Conservation (phyloP, 108 stramenopile genomes). For the Nitzschia putrida region DNA sequence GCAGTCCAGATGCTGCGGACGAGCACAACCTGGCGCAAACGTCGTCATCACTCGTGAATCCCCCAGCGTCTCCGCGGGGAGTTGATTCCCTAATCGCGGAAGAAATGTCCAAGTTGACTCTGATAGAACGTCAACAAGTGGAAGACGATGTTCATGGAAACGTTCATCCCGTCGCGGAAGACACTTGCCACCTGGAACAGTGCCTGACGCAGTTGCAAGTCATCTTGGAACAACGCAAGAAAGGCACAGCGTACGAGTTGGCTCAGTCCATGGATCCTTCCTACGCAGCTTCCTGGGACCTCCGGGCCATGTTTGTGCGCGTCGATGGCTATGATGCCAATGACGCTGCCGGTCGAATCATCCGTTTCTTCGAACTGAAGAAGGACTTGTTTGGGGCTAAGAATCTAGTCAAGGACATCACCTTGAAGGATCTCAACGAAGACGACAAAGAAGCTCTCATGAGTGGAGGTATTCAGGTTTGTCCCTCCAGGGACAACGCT, state of each 20-base stretch:
- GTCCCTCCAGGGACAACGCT: constrained; percentile 16
- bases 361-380: constrained; percentile 22
- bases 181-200: neutral
- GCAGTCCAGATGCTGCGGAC: no score
- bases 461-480: constrained; percentile 19
- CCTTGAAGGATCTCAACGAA: constrained; percentile 8
- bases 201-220: constrained; percentile 4
- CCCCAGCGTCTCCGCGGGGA: no score
- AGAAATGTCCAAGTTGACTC: constrained; percentile 8
- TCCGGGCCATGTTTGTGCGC: constrained; percentile 31
- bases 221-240: neutral
- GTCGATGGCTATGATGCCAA: constrained; percentile 15
- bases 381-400: constrained; percentile 18
- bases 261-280: constrained; percentile 13
- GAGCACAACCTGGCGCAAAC: no score
- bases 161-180: constrained; percentile 1
- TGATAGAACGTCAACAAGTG: constrained; percentile 21
- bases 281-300: constrained; percentile 7
- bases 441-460: constrained; percentile 12
- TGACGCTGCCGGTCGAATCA: constrained; percentile 18
- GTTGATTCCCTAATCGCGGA: constrained; percentile 11
- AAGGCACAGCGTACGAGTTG: constrained; percentile 11
- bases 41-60: no score
- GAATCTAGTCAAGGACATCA: constrained; percentile 19
- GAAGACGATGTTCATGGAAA: constrained; percentile 29